These are phyloP conservation scores for Dioszegia hungarica DNA, from an alignment of 768 basidiomycete genomes.

Conservation along the genomic window DNA sequence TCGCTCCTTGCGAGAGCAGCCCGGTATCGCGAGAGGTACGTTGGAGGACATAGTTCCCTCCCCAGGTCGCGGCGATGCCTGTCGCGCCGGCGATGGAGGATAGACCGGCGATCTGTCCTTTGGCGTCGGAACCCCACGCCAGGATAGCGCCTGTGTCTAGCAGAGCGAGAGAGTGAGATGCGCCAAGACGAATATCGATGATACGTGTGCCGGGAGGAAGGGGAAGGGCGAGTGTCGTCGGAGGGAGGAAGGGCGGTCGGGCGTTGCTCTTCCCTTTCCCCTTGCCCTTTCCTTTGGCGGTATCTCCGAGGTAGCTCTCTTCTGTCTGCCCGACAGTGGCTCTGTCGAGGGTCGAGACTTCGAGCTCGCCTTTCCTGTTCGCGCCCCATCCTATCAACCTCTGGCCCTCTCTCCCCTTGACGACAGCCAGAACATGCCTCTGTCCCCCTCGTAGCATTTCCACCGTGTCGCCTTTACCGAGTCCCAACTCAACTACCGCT, in stretches of 20 bases:
- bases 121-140: constrained; percentile 66
- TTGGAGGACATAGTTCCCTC: constrained; percentile 26
- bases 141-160: constrained; percentile 54
- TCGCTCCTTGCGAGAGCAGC: constrained; percentile 31
- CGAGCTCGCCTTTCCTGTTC: constrained; percentile 79
- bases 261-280: constrained; percentile 19
- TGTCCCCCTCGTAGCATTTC: constrained; percentile 61
- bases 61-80: constrained; percentile 29
- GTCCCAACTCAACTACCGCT: constrained; percentile 26
- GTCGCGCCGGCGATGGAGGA: constrained; percentile 18
- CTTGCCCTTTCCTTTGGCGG: constrained; percentile 3
- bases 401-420: constrained; percentile 29
- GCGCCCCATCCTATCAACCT: constrained; percentile 73
- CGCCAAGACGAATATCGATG: constrained; percentile 52
- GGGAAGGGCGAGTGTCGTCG: constrained; percentile 51
- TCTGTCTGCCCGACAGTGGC: neutral
- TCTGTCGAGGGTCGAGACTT: constrained; percentile 30
- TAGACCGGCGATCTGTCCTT: constrained; percentile 57
- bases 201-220: constrained; percentile 51
- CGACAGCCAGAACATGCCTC: constrained; percentile 62
- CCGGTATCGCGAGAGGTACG: neutral
- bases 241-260: constrained; percentile 19
- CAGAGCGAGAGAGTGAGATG: constrained; percentile 57
- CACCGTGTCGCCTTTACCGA: constrained; percentile 44
- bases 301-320: too few relatives aligned